Base-by-base conservation (phyloP, 179 eudicot species). In the Silene noctiflora region DNA sequence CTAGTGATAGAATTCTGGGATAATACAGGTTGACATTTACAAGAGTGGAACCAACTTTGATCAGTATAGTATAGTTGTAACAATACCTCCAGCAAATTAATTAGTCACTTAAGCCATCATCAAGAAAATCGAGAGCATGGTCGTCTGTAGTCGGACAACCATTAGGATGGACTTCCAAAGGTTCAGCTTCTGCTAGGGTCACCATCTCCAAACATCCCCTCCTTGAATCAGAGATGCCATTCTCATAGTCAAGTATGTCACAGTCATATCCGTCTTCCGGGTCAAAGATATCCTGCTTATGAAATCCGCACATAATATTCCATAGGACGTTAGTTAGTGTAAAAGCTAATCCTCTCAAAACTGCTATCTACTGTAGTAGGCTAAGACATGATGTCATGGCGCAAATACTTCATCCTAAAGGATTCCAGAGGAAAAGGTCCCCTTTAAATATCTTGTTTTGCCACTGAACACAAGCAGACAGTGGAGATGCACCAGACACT, bases 101-200 rank as follows among this genome's bases (percentile, higher is more conserved):
- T 82, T 86, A 89, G 77, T 90, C 95, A 63, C 89, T 91, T 78
- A 81, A 75, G 79, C 86, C 87, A 72, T 89, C 93, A 78, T 91
- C 97, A 31, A 94, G 82, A 68, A 90, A 91, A 80, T 91, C 81
- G 61, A 90, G 89, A 81, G 87, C 88, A 69, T 78, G 84, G 14
- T 85, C 87, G 71, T 86, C 90, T 16, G 86, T 80, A 74, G 82
- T 84, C 64, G 86, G 85, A 81, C 80, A 84, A 69, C 77, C 60
- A 74, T 84, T 82, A 59, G 90, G 86, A 82, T 87, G 86, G 31
- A 81, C 84, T 44, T 85, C 87, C 85, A 90, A 76, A 61, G 91
- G 91, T 79, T 90, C 91, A 24, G 75, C 85, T 73, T 90, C 93
- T 44, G 88, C 82, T 79, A 87, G 69, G 13, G 87, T 86, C 77